Percentiles rank a stretch among this genome's conserved stretches.
phyloP scores from a whole-genome alignment of 169 alveolate genomes.

The Perkinsus marinus region DNA sequence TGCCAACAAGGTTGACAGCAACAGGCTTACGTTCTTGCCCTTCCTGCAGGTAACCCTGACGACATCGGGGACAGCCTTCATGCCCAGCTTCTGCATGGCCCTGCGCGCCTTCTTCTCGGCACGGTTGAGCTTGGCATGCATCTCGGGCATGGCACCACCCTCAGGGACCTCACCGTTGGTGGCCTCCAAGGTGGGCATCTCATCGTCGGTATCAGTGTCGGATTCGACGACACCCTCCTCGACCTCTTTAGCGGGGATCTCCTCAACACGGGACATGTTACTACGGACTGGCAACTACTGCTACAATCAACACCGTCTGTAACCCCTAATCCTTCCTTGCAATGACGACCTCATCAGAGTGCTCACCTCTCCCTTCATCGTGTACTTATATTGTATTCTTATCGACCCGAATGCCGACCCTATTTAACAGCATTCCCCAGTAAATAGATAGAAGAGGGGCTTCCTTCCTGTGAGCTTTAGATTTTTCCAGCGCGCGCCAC shows the following conservation, averaged over 20 bases:
- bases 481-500: background rate
- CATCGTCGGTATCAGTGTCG: background rate
- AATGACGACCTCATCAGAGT: too few relatives aligned
- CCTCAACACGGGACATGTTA: background rate
- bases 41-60: slow-evolving; percentile 78
- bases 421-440: background rate
- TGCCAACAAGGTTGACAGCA: background rate
- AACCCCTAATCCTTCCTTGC: too few relatives aligned
- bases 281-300: background rate
- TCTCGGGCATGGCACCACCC: background rate
- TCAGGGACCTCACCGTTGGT: background rate
- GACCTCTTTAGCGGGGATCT: background rate
- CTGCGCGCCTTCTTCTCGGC: slow-evolving; percentile 87
- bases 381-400: too few relatives aligned
- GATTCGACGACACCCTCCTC: background rate
- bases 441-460: background rate
- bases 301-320: background rate
- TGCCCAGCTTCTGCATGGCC: slow-evolving; percentile 76
- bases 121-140: slow-evolving; percentile 49
- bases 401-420: too few relatives aligned
- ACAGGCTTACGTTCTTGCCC: slow-evolving; percentile 51
- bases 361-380: too few relatives aligned
- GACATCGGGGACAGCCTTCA: slow-evolving; percentile 76
- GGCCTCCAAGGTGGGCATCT: background rate
- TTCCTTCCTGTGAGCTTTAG: background rate